Evolutionary conservation across 2,329 filamentous ascomycete species (phyloP).

Genomic region (Amauroascus niger): DNA sequence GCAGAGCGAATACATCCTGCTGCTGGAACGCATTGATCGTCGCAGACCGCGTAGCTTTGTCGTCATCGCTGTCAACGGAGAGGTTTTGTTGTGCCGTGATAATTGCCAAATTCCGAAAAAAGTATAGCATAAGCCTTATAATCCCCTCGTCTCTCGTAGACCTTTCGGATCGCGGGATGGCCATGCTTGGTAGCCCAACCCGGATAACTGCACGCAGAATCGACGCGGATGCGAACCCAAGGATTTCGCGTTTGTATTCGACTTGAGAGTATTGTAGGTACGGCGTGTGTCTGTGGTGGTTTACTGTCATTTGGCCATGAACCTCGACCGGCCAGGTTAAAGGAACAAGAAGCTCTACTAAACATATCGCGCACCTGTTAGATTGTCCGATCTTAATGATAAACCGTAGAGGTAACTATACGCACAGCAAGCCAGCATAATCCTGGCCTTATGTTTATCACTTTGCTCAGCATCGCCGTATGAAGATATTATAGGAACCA

Average conservation of each 20-base stretch:
- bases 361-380: neutral
- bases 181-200: conserved; percentile 76
- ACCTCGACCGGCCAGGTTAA: conserved; percentile 91
- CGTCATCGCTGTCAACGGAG: conserved; percentile 75
- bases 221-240: conserved; percentile 68
- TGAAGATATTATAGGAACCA: conserved; percentile 75
- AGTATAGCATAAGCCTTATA: conserved; percentile 80
- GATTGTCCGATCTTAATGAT: neutral
- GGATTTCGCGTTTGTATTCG: conserved; percentile 76
- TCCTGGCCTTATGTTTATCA: conserved; percentile 64
- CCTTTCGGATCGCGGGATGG: conserved; percentile 63
- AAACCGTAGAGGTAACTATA: neutral
- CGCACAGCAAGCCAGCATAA: conserved; percentile 67
- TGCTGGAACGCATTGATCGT: conserved; percentile 81
- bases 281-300: conserved; percentile 84
- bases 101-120: conserved; percentile 79
- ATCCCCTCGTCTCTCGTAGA: conserved; percentile 76
- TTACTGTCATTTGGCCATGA: conserved; percentile 71
- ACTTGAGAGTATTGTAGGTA: conserved; percentile 82
- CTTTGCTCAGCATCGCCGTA: conserved; percentile 67
- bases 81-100: conserved; percentile 65
- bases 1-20: conserved; percentile 78
- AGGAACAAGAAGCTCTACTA: conserved; percentile 77
- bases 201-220: conserved; percentile 75
- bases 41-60: conserved; percentile 76